Conservation (phyloP, 495 filamentous ascomycete species). For the Penicillium maclennaniae region DNA sequence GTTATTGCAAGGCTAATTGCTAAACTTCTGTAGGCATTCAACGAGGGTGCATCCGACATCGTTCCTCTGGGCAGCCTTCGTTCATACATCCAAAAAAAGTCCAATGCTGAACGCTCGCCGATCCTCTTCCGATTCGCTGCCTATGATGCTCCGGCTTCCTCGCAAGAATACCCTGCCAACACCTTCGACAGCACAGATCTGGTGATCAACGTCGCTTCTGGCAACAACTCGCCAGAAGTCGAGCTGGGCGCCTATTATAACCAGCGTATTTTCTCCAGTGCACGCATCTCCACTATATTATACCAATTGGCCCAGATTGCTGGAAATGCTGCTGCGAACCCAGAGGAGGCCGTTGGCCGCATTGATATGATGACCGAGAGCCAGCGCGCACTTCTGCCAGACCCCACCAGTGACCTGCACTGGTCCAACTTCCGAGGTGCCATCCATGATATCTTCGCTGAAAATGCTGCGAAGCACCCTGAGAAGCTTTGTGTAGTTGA, state of each 20-base stretch:
- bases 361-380: constrained; percentile 48
- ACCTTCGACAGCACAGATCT: constrained; percentile 46
- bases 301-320: constrained; percentile 44
- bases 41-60: constrained; percentile 43
- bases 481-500: constrained; percentile 80
- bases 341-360: constrained; percentile 42
- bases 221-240: constrained; percentile 21
- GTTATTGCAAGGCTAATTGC: background rate
- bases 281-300: constrained; percentile 43
- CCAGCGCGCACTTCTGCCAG: constrained; percentile 53
- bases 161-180: constrained; percentile 44
- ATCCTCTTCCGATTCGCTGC: constrained; percentile 47
- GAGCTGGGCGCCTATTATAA: constrained; percentile 49
- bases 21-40: constrained; percentile 26
- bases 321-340: constrained; percentile 39
- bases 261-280: constrained; percentile 48
- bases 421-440: constrained; percentile 79
- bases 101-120: constrained; percentile 38
- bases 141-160: constrained; percentile 46
- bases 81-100: constrained; percentile 44
- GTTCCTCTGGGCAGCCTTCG: constrained; percentile 45
- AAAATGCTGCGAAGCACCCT: constrained; percentile 70
- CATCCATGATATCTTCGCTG: constrained; percentile 74
- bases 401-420: constrained; percentile 72
- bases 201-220: constrained; percentile 41